A percentile compares a stretch with the other conserved stretches of the same genome.
Conservation (phyloP, 345 rosid genomes). For the Aquilaria sinensis region DNA sequence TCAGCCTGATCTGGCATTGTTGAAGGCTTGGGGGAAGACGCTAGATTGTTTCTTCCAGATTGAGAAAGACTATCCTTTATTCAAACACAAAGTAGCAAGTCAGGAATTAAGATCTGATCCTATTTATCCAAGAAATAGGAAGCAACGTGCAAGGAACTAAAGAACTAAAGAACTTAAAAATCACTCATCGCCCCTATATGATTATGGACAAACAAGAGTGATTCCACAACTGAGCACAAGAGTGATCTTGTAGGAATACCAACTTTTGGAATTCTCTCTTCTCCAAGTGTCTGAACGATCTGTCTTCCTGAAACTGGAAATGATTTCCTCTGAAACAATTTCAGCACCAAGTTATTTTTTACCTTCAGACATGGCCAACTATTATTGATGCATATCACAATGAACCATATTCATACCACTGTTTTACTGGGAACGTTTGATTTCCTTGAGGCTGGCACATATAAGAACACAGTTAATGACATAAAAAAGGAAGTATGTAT, state of each 20-base stretch:
- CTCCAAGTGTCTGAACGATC: not conserved
- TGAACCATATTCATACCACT: too few species aligned
- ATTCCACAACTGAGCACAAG: conserved; percentile 6
- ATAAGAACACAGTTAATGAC: too few species aligned
- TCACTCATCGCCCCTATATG: too few species aligned
- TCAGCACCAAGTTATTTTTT: not conserved
- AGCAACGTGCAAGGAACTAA: too few species aligned
- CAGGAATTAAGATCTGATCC: not conserved
- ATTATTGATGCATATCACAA: too few species aligned
- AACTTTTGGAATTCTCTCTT: conserved; percentile 10
- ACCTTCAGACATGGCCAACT: too few species aligned
- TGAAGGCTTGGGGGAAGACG: conserved; percentile 19
- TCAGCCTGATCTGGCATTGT: conserved; percentile 13
- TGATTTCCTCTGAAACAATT: conserved; percentile 20
- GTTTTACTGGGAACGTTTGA: too few species aligned
- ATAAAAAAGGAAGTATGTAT: too few species aligned
- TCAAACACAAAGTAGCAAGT: conserved; percentile 12
- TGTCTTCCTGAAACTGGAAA: conserved; percentile 12
- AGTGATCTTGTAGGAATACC: conserved; percentile 8
- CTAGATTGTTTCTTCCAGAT: conserved; percentile 10
- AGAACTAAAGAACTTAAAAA: too few species aligned
- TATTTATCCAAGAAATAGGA: not conserved
- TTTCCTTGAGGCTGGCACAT: too few species aligned
- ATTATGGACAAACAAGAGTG: too few species aligned
- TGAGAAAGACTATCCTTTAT: conserved; percentile 15